phyloP scores from a whole-genome alignment of 148 eudicot genomes.

The Rhododendron mucronatum region DNA sequence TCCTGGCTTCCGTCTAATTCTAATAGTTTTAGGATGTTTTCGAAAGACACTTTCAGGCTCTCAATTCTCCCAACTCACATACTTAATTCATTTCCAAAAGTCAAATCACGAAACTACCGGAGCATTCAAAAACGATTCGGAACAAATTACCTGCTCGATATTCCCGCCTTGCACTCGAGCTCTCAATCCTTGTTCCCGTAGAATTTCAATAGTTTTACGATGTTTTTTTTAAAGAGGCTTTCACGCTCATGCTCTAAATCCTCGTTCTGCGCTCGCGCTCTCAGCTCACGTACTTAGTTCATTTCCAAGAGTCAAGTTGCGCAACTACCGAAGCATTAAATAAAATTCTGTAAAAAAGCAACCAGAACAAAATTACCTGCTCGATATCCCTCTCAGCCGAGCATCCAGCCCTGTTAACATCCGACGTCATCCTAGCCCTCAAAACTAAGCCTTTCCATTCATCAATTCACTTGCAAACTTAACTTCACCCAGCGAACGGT shows the following conservation, averaged over 20 bases:
- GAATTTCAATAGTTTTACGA: background rate
- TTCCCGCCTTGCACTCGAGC: background rate
- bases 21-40: no score
- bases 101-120: background rate
- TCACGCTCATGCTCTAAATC: background rate
- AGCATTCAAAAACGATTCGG: background rate
- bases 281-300: background rate
- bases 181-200: background rate
- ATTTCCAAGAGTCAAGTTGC: background rate
- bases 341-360: background rate
- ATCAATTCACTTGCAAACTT: constrained; percentile 17
- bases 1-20: no score
- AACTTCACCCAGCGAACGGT: background rate
- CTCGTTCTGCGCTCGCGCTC: background rate
- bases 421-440: constrained; percentile 54
- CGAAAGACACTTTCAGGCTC: background rate
- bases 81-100: background rate
- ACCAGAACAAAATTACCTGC: constrained; percentile 37
- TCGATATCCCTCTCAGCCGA: constrained; percentile 63
- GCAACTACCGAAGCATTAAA: background rate
- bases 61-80: background rate
- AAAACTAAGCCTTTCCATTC: constrained; percentile 36
- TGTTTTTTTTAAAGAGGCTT: background rate
- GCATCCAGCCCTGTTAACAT: constrained; percentile 51
- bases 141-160: background rate